Evolutionary conservation across 192 early-diverging fungal species (phyloP).

Genomic region (Pilaira anomala): DNA sequence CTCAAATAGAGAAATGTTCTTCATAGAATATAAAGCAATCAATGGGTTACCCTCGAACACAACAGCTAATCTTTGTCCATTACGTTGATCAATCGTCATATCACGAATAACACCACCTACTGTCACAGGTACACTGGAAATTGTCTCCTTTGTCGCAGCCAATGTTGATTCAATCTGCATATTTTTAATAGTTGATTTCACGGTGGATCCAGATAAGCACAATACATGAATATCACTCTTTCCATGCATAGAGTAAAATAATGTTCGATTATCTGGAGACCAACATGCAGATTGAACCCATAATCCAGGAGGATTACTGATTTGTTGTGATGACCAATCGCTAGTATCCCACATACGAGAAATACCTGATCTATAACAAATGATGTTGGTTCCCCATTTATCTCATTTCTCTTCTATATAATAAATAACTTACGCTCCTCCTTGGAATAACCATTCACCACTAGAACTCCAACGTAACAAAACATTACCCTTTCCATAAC

Average conservation of each 20-base stretch:
- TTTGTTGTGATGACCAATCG: conserved; percentile 37
- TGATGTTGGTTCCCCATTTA: background rate
- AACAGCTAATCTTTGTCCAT: conserved; percentile 52
- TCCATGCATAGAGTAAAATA: conserved; percentile 52
- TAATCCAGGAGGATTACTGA: conserved; percentile 29
- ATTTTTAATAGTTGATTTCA: background rate
- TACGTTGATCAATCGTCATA: conserved; percentile 45
- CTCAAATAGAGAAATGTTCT: conserved; percentile 25
- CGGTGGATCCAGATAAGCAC: conserved; percentile 8
- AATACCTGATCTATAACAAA: conserved; percentile 21
- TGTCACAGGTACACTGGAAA: background rate
- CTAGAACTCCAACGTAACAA: conserved; percentile 51
- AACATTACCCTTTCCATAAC: conserved; percentile 34
- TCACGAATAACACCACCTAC: conserved; percentile 50
- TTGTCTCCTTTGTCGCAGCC: background rate
- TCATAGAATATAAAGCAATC: conserved; percentile 41
- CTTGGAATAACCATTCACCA: conserved; percentile 44
- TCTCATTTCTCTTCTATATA: background rate
- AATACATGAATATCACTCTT: conserved; percentile 40
- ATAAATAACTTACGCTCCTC: conserved; percentile 35
- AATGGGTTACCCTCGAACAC: conserved; percentile 47
- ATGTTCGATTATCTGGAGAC: conserved; percentile 56
- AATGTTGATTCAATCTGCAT: background rate
- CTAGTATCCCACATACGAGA: conserved; percentile 53
- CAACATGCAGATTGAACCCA: conserved; percentile 50